Evolutionary conservation across 1,139 yeast species (phyloP).

Genomic region (Suhomyces anneliseae): DNA sequence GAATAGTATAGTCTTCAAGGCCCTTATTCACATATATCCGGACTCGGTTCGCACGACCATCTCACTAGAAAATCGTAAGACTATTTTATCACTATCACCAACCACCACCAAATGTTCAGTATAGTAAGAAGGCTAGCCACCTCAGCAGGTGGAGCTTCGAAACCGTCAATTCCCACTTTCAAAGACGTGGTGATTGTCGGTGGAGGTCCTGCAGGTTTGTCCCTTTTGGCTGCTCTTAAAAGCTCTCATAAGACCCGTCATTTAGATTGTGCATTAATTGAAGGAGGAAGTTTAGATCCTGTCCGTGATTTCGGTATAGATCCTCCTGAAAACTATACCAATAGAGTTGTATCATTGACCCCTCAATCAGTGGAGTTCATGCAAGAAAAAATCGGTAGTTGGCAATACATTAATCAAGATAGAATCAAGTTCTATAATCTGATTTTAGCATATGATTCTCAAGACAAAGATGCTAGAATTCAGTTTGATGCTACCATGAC

Average conservation of each 20-base stretch:
- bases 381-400: conserved; percentile 65
- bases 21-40: too few relatives aligned
- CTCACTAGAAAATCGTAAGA: conserved; percentile 5
- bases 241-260: conserved; percentile 61
- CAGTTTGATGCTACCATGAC: conserved; percentile 54
- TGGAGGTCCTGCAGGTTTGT: conserved; percentile 96
- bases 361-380: conserved; percentile 74
- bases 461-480: conserved; percentile 65
- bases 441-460: conserved; percentile 80
- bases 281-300: conserved; percentile 60
- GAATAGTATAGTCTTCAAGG: too few relatives aligned
- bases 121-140: conserved; percentile 9
- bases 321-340: conserved; percentile 67
- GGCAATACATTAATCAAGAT: conserved; percentile 67
- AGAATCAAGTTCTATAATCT: conserved; percentile 79
- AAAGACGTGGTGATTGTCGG: conserved; percentile 88
- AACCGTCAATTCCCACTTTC: conserved; percentile 13
- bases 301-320: conserved; percentile 50
- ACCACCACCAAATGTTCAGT: conserved; percentile 3
- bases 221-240: conserved; percentile 77
- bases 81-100: background rate
- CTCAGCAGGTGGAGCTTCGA: conserved; percentile 1
- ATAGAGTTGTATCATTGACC: conserved; percentile 83
- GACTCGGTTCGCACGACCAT: background rate
- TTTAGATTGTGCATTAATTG: conserved; percentile 68